Evolutionary conservation across 2,329 filamentous ascomycete genomes (phyloP), one percentile per base, ranked within the genome.

Genomic region (Neofusicoccum kwambonambiense): DNA sequence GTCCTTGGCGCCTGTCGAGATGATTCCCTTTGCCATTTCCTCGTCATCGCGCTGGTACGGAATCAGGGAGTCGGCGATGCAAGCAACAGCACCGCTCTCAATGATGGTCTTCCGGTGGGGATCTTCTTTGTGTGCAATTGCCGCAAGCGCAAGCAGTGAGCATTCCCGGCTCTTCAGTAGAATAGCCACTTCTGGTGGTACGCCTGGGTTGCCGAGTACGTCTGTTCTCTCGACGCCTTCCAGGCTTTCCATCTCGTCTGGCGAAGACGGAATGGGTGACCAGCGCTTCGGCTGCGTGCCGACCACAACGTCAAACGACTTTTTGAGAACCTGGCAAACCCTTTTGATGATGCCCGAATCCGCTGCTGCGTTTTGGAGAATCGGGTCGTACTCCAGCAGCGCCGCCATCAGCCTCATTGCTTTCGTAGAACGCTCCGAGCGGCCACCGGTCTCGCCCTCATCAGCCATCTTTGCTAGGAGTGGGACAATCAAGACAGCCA

Each of bases 61-160:
- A 60, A 85, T 88, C 50, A 98, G 83, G 0, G 93, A 95, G 70
- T 96, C 91, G 47, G 96, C 89, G 60, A 98, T 89, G 73, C 90
- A 93, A 0, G 88, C 85, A 50, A 96, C 84, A 57, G 91, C 86
- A n/a, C 93, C 92, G 70, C 91, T 87, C 27, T 93, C 89, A 61
- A 95, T 90, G 52, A 98, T 86, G 0, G 86, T 84, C 73, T 96
- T 96, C 49, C 93, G 86, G 72, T 94, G 92, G 27, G 90, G 87
- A 70, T 98, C 93, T 71, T 93, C 92, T 70, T 90, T 89, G 2
- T 91, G 87, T 1, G 91, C 87, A 58, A 98, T 81, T 2, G 92
- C 90, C n/a, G 91, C 91, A 64, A 98, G 80, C 1, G 92, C 93
- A 71, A 89, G 89, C 17, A 98, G 79, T 1, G 89, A 86, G 57